Percentiles rank a stretch among this genome's conserved stretches.
Evolutionary conservation across 2,329 filamentous ascomycete genomes (phyloP).

Genomic region (Rutstroemia sp.): DNA sequence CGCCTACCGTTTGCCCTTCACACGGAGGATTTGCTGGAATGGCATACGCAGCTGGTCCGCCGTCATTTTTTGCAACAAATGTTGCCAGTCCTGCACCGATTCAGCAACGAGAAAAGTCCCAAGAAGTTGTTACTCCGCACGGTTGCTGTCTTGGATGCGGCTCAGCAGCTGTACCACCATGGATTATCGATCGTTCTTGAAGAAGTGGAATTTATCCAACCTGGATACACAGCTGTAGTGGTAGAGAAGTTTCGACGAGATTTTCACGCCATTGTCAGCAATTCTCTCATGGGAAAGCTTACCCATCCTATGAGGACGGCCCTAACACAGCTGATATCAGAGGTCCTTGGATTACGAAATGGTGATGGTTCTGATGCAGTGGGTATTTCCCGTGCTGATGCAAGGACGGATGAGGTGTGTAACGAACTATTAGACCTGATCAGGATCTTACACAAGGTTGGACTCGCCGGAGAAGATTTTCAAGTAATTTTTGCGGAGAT

Average conservation of each 20-base stretch:
- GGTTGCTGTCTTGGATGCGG: constrained; percentile 51
- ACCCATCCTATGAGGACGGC: constrained; percentile 47
- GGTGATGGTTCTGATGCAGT: not conserved
- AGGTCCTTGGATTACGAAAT: constrained; percentile 32
- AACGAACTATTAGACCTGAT: constrained; percentile 49
- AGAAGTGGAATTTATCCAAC: constrained; percentile 34
- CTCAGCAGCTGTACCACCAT: constrained; percentile 49
- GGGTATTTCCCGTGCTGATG: not conserved
- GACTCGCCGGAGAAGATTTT: constrained; percentile 60
- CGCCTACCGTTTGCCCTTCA: constrained; percentile 42
- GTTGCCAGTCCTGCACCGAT: constrained; percentile 45
- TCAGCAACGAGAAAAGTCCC: constrained; percentile 29
- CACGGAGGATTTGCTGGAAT: constrained; percentile 49
- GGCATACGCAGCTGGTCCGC: constrained; percentile 55
- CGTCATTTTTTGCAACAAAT: constrained; percentile 54
- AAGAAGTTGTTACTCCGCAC: constrained; percentile 42
- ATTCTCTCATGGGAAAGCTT: constrained; percentile 50
- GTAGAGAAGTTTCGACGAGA: constrained; percentile 50
- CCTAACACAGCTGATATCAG: constrained; percentile 41
- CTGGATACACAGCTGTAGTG: constrained; percentile 32
- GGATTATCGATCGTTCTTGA: constrained; percentile 43
- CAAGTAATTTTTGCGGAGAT: constrained; percentile 66
- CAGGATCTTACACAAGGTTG: constrained; percentile 54
- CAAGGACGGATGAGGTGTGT: constrained; percentile 33
- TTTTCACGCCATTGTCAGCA: constrained; percentile 56